phyloP scores from a whole-genome alignment of 257 asterid species.

The Catharanthus roseus region DNA sequence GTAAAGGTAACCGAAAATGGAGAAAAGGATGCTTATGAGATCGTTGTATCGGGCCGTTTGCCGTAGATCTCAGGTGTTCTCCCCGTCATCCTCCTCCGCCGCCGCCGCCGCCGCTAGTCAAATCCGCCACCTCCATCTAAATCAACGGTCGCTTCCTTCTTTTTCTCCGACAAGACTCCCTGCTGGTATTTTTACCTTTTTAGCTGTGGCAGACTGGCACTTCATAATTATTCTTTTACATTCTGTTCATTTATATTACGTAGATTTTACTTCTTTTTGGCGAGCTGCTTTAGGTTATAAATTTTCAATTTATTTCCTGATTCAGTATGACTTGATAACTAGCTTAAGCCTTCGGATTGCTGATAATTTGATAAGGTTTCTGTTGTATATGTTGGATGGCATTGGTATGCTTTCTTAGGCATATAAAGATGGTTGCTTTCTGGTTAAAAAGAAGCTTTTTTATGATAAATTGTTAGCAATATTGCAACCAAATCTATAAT shows the following conservation, averaged over 20 bases:
- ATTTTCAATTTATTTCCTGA: background rate
- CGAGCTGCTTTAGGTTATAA: background rate
- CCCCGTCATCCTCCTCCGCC: slow-evolving; percentile 27
- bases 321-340: background rate
- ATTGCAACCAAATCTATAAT: background rate
- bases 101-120: slow-evolving; percentile 42
- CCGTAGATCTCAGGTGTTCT: slow-evolving; percentile 52
- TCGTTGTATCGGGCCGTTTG: slow-evolving; percentile 59
- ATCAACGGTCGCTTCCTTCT: slow-evolving; percentile 38
- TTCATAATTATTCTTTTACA: background rate
- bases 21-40: slow-evolving; percentile 54
- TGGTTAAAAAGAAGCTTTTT: background rate
- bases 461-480: background rate
- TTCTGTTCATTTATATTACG: background rate
- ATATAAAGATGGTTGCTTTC: background rate
- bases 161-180: slow-evolving; percentile 29
- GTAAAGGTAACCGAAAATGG: slow-evolving; percentile 26
- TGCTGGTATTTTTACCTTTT: slow-evolving; percentile 25
- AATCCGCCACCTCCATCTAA: slow-evolving; percentile 63
- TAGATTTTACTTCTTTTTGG: background rate
- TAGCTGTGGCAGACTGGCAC: too few species aligned
- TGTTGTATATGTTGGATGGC: background rate
- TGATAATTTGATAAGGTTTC: background rate
- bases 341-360: background rate
- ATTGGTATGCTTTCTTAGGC: background rate